These are phyloP conservation scores for Venturia effusa DNA, from an alignment of 2,329 filamentous ascomycete genomes.

Conservation along the genomic window DNA sequence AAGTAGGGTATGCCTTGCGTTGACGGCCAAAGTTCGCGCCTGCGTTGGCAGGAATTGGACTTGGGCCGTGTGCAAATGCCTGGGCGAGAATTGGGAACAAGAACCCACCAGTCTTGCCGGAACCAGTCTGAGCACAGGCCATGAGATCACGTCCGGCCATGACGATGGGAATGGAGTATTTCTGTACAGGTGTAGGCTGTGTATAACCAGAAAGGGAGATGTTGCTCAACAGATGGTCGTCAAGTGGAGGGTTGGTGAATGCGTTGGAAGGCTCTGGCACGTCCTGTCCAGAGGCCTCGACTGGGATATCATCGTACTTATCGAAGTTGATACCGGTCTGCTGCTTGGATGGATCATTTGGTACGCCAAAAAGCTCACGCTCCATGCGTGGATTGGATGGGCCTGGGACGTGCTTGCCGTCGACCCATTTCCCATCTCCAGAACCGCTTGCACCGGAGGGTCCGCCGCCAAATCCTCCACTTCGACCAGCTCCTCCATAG, in stretches of 20 bases:
- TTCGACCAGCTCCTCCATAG: slow-evolving; percentile 4
- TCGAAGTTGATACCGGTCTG: slow-evolving; percentile 99
- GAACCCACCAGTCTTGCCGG: slow-evolving; percentile 99
- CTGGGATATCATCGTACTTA: slow-evolving; percentile 99
- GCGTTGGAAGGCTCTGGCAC: slow-evolving; percentile 83
- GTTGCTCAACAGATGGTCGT: slow-evolving; percentile 86
- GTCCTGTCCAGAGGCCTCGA: slow-evolving; percentile 88
- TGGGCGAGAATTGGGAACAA: slow-evolving; percentile 98
- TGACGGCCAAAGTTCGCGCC: slow-evolving; percentile 73
- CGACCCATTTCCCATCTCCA: slow-evolving; percentile 91
- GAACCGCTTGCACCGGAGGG: slow-evolving; percentile 56
- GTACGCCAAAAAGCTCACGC: slow-evolving; percentile 86
- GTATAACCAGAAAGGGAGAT: slow-evolving; percentile 92
- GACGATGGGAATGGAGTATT: slow-evolving; percentile 98
- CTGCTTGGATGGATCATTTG: slow-evolving; percentile 89
- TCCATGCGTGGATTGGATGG: slow-evolving; percentile 80
- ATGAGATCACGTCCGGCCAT: slow-evolving; percentile 97
- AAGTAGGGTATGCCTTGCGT: slow-evolving; percentile 96
- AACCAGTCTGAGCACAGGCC: slow-evolving; percentile 99
- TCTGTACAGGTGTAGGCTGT: slow-evolving; percentile 93
- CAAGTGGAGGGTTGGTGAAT: slow-evolving; percentile 91
- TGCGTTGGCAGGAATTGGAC: slow-evolving; percentile 51
- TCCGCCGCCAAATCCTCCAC: slow-evolving; percentile 42
- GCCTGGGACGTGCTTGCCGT: slow-evolving; percentile 91
- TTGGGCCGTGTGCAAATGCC: slow-evolving; percentile 83